These are phyloP conservation scores for Phytopythium kandeliae DNA, from an alignment of 352 stramenopile species.

Conservation along the genomic window DNA sequence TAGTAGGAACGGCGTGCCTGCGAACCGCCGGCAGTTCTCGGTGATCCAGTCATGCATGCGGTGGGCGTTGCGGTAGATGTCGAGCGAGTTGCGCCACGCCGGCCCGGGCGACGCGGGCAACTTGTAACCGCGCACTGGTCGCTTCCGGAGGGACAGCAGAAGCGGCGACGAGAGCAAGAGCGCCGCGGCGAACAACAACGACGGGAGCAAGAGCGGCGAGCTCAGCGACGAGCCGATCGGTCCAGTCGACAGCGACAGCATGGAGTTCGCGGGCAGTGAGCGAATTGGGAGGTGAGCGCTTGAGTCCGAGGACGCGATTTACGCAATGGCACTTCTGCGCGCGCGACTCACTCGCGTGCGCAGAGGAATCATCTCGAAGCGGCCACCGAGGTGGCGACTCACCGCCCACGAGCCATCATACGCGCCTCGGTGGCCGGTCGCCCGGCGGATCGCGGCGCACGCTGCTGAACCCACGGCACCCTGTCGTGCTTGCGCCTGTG, in stretches of 20 bases:
- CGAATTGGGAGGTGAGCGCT: not conserved
- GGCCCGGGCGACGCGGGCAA: not conserved
- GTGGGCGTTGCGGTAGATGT: constrained; percentile 15
- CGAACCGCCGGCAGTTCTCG: constrained; percentile 18
- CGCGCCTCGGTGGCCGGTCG: not conserved
- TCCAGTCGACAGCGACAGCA: not conserved
- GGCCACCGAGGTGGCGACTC: not conserved
- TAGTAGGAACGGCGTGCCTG: constrained; percentile 28
- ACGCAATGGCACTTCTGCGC: not conserved
- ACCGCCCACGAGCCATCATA: too few relatives aligned
- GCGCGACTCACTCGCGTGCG: too few relatives aligned
- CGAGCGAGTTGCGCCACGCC: constrained; percentile 3
- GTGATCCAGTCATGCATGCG: constrained; percentile 42
- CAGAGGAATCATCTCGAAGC: not conserved
- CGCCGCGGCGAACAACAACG: not conserved
- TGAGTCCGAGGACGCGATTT: not conserved
- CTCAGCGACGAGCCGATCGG: not conserved
- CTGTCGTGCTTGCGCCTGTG: constrained; percentile 1
- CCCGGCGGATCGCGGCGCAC: not conserved
- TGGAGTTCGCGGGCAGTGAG: not conserved
- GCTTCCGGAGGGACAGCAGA: not conserved
- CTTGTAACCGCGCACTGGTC: not conserved
- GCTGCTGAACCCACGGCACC: not conserved
- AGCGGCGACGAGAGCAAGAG: not conserved
- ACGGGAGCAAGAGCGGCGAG: not conserved